A percentile compares a stretch with the other conserved stretches of the same genome.
These are phyloP conservation scores for Chytriomyces confervae DNA, from an alignment of 192 early-diverging fungal species.

Conservation along the genomic window DNA sequence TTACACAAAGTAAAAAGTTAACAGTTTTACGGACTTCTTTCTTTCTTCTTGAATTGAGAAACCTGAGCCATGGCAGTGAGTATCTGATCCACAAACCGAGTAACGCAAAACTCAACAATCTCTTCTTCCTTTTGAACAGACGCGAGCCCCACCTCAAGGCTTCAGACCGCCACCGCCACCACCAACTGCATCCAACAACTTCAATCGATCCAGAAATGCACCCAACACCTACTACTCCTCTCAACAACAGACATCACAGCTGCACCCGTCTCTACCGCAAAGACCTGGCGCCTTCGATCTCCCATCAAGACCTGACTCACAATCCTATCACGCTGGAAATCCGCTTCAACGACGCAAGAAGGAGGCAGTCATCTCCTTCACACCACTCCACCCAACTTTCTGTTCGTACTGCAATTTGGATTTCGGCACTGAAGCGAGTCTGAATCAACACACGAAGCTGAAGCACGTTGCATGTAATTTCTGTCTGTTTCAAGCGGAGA, in stretches of 20 bases:
- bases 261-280: background rate
- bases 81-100: too few relatives aligned
- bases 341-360: background rate
- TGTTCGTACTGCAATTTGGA: background rate
- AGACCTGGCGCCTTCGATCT: background rate
- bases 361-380: conserved; percentile 11
- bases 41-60: background rate
- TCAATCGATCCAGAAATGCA: too few relatives aligned
- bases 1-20: background rate
- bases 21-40: background rate
- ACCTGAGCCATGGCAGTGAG: too few relatives aligned
- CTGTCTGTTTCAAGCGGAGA: conserved; percentile 19
- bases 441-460: conserved; percentile 5
- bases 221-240: too few relatives aligned
- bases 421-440: conserved; percentile 3
- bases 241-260: background rate
- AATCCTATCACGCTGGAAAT: too few relatives aligned
- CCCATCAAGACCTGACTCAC: background rate
- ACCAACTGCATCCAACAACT: background rate
- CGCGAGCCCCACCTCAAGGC: conserved; percentile 21
- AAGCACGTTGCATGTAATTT: conserved; percentile 24
- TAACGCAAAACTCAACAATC: background rate
- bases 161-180: conserved; percentile 30
- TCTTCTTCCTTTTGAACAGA: background rate
- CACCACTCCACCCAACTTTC: background rate